These are phyloP conservation scores for Wallacemonas sp. DNA, from an alignment of 208 protist genomes.

Conservation along the genomic window DNA sequence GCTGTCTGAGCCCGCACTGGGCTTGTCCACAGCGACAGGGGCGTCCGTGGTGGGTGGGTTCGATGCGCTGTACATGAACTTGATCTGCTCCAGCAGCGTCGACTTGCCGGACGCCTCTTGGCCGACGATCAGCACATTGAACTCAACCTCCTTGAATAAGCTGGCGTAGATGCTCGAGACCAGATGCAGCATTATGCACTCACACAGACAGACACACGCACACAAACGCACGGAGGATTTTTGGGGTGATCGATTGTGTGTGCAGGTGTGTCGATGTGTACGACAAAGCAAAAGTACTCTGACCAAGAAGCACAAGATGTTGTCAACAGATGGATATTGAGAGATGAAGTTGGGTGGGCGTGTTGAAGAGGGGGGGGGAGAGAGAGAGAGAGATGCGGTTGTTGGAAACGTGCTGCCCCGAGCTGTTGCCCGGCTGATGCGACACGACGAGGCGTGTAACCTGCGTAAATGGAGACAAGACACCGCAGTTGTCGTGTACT, in stretches of 20 bases:
- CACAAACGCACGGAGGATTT: not conserved
- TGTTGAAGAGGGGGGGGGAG: too few species aligned
- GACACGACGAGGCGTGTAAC: too few species aligned
- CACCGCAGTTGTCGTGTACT: too few species aligned
- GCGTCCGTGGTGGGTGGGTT: constrained; percentile 53
- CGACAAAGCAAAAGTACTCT: too few species aligned
- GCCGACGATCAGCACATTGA: constrained; percentile 93
- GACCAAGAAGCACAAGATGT: too few species aligned
- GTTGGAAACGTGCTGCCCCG: too few species aligned
- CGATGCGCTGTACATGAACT: constrained; percentile 70
- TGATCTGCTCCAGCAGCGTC: constrained; percentile 98
- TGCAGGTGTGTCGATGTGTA: not conserved
- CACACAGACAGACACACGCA: not conserved
- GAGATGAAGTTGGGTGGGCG: too few species aligned
- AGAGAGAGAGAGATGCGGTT: too few species aligned
- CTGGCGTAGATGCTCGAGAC: constrained; percentile 55
- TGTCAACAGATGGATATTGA: too few species aligned
- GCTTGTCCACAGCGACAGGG: not conserved
- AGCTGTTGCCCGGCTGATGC: too few species aligned
- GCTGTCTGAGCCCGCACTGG: not conserved
- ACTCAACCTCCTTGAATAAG: constrained; percentile 84
- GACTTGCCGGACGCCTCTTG: constrained; percentile 97
- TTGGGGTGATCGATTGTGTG: not conserved
- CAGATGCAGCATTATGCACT: constrained; percentile 62
- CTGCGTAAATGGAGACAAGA: too few species aligned